A percentile compares a stretch with the other conserved stretches of the same genome.
Conservation (phyloP, 106 monocot genomes). For the Apostasia shenzhenica region DNA sequence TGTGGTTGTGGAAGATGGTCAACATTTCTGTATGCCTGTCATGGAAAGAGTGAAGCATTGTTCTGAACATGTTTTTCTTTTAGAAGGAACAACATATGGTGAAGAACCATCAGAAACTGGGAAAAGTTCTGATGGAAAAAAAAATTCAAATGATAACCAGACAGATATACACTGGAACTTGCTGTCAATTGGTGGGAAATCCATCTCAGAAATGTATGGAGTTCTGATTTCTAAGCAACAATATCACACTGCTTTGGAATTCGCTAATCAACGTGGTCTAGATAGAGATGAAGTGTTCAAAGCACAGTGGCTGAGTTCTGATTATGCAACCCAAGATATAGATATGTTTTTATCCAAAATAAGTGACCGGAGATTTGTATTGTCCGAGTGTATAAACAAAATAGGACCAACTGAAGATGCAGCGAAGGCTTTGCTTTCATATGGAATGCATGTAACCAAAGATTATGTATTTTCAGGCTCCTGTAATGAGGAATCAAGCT, state of each 20-base stretch:
- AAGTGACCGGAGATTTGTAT: constrained; percentile 62
- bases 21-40: constrained; percentile 25
- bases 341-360: constrained; percentile 58
- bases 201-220: constrained; percentile 67
- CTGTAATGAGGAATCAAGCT: constrained; percentile 22
- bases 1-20: constrained; percentile 37
- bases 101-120: constrained; percentile 9
- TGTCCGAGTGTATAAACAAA: constrained; percentile 72
- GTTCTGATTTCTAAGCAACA: constrained; percentile 45
- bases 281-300: constrained; percentile 81
- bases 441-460: constrained; percentile 71
- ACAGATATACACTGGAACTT: constrained; percentile 51
- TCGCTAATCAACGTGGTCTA: constrained; percentile 48
- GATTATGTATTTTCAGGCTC: constrained; percentile 44
- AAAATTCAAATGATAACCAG: constrained; percentile 4
- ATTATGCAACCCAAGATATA: constrained; percentile 42
- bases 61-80: constrained; percentile 53
- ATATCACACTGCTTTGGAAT: constrained; percentile 59
- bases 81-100: constrained; percentile 29
- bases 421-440: constrained; percentile 63
- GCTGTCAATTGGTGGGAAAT: constrained; percentile 51
- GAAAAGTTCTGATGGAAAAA: constrained; percentile 4
- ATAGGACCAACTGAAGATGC: constrained; percentile 59
- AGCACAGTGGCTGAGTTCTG: constrained; percentile 70
- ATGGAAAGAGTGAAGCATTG: constrained; percentile 41